Evolutionary conservation across 108 stramenopile genomes (phyloP), one percentile per base, ranked within the genome.

Genomic region (Aureococcus anophagefferens): DNA sequence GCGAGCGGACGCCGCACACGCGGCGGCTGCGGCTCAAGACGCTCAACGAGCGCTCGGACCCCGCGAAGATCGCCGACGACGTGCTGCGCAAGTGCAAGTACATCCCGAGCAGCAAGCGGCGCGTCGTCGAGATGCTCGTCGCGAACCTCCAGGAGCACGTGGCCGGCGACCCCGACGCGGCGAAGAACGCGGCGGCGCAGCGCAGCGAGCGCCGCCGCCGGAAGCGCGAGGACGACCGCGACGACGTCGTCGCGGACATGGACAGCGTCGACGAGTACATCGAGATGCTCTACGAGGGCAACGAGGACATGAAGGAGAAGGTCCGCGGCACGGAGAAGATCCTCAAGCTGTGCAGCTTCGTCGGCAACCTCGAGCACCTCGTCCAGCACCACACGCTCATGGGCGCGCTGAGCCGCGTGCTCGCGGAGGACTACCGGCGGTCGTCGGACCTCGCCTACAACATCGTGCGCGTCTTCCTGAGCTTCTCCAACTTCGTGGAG

Each of bases 401-500:
- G 72, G 83, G 84, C 17, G 84, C 86, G 0, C 75, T 88, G 18
- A 70, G 74, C 15, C 79, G 87, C 13, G 83, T 83, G 45, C 67
- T 86, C 44, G 66, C 68, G 62, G 87, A 88, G 63, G 87, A 88
- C 73, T 84, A 62, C 76, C 77, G 74, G 74, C 83, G 82, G 74
- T 79, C 74, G 31, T 64, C 73, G 13, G 87, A 84, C 67, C 72
- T 88, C 13, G 69, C 82, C 35, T 81, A 80, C 69, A 83, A 82
- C 37, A 81, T 88, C 64, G n/a, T 83, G 68, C 62, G 86, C 21
- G 76, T 84, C 9, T 86, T 88, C 33, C 70, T 84, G 36, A 69
- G 79, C 40, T 85, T 88, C 62, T 81, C 80, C 36, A 86, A 84
- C 73, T 86, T 86, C 68, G 67, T 77, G 64, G 81, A 88, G 71